Conservation (phyloP, 2,329 filamentous ascomycete species). For the Apiospora malaysiana region DNA sequence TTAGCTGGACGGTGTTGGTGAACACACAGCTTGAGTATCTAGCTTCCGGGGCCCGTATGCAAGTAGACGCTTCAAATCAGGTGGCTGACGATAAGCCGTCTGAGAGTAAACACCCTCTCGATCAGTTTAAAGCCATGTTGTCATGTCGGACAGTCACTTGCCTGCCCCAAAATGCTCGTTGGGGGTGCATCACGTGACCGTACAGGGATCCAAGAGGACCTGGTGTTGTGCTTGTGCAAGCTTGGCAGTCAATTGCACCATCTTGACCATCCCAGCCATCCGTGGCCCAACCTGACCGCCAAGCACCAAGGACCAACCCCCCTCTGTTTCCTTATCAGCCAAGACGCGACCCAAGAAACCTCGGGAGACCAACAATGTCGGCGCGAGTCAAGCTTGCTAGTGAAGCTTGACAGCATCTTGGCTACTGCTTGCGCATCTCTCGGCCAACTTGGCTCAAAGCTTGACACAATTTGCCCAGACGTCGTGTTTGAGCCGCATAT, state of each 20-base stretch:
- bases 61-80: too few species aligned
- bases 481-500: not conserved
- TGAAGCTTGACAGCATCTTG: constrained; percentile 6
- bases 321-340: not conserved
- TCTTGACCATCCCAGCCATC: too few species aligned
- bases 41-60: too few species aligned
- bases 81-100: too few species aligned
- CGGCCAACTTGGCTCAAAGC: constrained; percentile 14
- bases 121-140: not conserved
- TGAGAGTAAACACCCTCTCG: too few species aligned
- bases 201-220: not conserved
- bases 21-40: too few species aligned
- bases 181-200: not conserved
- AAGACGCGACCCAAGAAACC: constrained; percentile 4
- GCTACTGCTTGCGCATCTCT: constrained; percentile 5
- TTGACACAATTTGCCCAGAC: not conserved
- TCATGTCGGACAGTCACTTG: too few species aligned
- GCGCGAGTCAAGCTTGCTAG: not conserved
- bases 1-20: too few species aligned
- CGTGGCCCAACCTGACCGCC: not conserved
- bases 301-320: not conserved
- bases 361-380: not conserved
- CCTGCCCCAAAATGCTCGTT: not conserved
- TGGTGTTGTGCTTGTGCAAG: not conserved
- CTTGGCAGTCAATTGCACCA: not conserved